Evolutionary conservation across 768 basidiomycete genomes (phyloP), one percentile per base, ranked within the genome.

Genomic region (Tulasnella sp.): DNA sequence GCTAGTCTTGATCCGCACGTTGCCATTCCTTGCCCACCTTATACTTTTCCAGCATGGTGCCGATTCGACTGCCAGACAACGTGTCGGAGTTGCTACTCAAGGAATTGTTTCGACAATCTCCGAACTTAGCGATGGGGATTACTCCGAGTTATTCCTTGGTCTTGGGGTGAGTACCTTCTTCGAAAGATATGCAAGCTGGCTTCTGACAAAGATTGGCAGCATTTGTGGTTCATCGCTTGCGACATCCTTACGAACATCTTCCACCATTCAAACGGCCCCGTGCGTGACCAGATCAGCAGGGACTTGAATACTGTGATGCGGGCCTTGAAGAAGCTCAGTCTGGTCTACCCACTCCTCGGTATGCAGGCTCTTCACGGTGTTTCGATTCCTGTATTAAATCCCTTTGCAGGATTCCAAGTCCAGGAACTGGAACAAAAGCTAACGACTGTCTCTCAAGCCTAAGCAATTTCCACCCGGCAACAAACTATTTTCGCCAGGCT

Each of bases 301-400:
- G 64, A 78, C 40, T 37, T 78, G 40, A 60, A 60, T 14, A 54
- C 24, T 41, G 60, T 78, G 12, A 12, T 78, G 54, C 54, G 77
- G 11, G 77, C 77, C 6, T 34, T 78, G 31, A 78, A 42, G 37
- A 78, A 78, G 60, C 77, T 78, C 50, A 78, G 77, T 37, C 20
- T 78, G 12, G 77, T 78, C 28, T 78, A 78, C 44, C 77, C 77
- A 5, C 77, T 64, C 37, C 77, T 78, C 64, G 77, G 77, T 78
- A 72, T n/a, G 77, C 16, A 42, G n/a, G 31, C 40, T 75, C 74
- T 75, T 12, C 40, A 24, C 54, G 1, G 1, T n/a, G 4, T 24
- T 4, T 34, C 40, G 12, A 42, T 18, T 44, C 22, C 31, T 22
- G 41, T 75, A 42, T 37, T 75, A 18, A 75, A 22, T 20, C 46